These are phyloP conservation scores for Saccharomyces hybrid DNA, from an alignment of 1,139 yeast genomes.

Conservation along the genomic window DNA sequence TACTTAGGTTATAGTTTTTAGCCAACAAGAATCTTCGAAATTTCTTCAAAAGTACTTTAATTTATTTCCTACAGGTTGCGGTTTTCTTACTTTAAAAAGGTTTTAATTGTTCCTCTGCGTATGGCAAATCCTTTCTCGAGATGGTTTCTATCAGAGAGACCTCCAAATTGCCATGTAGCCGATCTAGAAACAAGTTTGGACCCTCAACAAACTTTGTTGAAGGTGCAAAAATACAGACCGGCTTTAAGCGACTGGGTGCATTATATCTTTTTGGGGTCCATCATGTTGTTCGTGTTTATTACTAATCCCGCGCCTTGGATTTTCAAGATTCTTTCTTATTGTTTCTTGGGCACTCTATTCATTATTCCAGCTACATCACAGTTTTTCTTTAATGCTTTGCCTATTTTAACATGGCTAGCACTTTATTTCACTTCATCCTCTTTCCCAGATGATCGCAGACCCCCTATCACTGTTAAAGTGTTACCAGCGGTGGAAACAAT, in stretches of 20 bases:
- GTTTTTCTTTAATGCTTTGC: constrained; percentile 78
- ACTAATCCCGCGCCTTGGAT: constrained; percentile 33
- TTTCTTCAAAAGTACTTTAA: neutral
- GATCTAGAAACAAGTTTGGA: constrained; percentile 55
- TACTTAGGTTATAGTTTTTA: neutral
- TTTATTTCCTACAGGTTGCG: neutral
- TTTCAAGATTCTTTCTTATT: constrained; percentile 26
- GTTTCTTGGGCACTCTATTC: constrained; percentile 33
- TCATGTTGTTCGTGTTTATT: constrained; percentile 44
- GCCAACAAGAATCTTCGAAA: neutral
- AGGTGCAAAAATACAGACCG: constrained; percentile 46
- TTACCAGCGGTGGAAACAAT: constrained; percentile 93
- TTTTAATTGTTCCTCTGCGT: neutral
- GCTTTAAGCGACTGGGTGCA: constrained; percentile 42
- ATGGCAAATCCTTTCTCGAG: constrained; percentile 35
- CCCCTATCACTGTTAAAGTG: constrained; percentile 83
- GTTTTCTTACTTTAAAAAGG: neutral
- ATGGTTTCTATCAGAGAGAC: constrained; percentile 54
- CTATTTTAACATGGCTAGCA: constrained; percentile 82
- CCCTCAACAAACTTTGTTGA: constrained; percentile 42
- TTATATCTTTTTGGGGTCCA: constrained; percentile 42
- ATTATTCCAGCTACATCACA: constrained; percentile 74
- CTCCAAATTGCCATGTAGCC: constrained; percentile 47
- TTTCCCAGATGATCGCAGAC: constrained; percentile 72
- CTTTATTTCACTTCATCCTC: constrained; percentile 73